Base-by-base conservation (phyloP, 139 green algal genomes). In the Chlamydomonas asymmetrica region DNA sequence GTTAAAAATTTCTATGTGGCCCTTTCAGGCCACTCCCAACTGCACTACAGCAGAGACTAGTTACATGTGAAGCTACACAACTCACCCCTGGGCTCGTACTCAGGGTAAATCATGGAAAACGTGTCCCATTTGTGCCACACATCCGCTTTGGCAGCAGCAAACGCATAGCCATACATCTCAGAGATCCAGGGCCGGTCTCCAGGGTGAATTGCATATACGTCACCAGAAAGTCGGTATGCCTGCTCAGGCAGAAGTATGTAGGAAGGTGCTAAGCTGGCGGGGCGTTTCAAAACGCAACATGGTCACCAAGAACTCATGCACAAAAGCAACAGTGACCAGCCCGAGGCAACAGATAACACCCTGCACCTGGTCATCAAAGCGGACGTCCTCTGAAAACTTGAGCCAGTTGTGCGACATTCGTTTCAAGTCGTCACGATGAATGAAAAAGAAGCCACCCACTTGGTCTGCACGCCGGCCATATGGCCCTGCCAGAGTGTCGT, bases 141-240 rank as follows among this genome's bases (percentile, higher is more conserved):
- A 43, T 85, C 80, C 10, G 82, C 78, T 70, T 92, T 88, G 3
- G 80, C 68, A 67, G 80, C 86, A 3, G 77, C 93, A 52, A 92
- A 97, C 8, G 79, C 87, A 77, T 97, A 97, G 34, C 93, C 93
- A 70, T 96, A 96, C 92, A 95, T 97, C 78, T 94, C 91, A 10
- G 73, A 83, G 48, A 96, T 97, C 92, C 92, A 97, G 38, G 92
- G 90, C 81, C 93, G 93, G 72, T 89, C 75, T 5, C 88, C 86
- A 2, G 79, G 67, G 73, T 91, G 84, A 8, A 75, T 90, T 39
- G 74, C 74, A 60, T 91, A 91, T 18, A 87, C 78, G 45, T 94
- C 88, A 5, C 88, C 90, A 13, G 85, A 80, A 35, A 85, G 66
- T 1, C 82, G 75, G 27, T 74, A 88, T 9, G 85, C 80, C 76